These are phyloP conservation scores for Hymenochaete sp. DNA, from an alignment of 1,284 basidiomycete genomes.

Conservation along the genomic window DNA sequence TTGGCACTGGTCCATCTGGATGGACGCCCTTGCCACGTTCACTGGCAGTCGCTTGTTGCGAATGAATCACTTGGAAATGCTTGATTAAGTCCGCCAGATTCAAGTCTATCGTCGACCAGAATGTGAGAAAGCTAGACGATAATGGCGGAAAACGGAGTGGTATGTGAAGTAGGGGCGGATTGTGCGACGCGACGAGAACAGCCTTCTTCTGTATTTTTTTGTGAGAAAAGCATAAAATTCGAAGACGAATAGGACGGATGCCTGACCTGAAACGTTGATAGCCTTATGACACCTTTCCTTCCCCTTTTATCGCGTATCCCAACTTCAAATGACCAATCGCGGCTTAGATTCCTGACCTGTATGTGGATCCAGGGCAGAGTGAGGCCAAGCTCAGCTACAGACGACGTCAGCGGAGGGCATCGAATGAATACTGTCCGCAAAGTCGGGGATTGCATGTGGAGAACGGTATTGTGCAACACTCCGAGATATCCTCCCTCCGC, in stretches of 20 bases:
- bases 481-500: constrained; percentile 22
- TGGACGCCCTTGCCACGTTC: neutral
- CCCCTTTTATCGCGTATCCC: constrained; percentile 61
- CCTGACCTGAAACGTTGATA: constrained; percentile 77
- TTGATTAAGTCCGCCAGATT: constrained; percentile 53
- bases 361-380: constrained; percentile 68
- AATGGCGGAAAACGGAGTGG: constrained; percentile 56
- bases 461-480: constrained; percentile 54
- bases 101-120: constrained; percentile 63
- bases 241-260: neutral
- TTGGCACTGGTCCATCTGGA: constrained; percentile 1
- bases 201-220: constrained; percentile 45
- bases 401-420: constrained; percentile 35
- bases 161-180: constrained; percentile 57
- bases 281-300: constrained; percentile 52
- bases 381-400: constrained; percentile 44
- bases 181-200: constrained; percentile 34
- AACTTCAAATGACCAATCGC: constrained; percentile 69
- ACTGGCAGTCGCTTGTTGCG: neutral
- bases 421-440: constrained; percentile 62
- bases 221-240: neutral
- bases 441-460: constrained; percentile 79
- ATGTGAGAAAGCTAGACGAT: constrained; percentile 50
- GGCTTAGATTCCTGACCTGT: constrained; percentile 55
- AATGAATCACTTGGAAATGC: constrained; percentile 48